Evolutionary conservation across 164 flowering plant genomes (phyloP).

Genomic region (Vitis rotundifolia): DNA sequence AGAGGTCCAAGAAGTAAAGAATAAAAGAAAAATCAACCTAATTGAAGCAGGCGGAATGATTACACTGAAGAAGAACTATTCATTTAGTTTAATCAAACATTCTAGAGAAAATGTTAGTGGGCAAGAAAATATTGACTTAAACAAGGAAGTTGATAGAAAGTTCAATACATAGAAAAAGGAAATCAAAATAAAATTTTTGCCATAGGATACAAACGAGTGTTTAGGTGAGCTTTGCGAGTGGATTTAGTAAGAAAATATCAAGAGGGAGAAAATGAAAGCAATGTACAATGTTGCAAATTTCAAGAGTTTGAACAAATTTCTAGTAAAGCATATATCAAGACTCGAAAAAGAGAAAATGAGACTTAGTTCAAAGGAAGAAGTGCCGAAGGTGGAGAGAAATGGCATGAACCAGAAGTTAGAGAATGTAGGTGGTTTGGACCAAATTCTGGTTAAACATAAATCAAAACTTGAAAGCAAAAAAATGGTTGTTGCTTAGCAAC

Average conservation of each 20-base stretch:
- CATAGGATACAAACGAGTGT: not conserved
- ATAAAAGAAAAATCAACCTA: conserved; percentile 22
- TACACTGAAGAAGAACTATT: not conserved
- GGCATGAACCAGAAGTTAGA: conserved; percentile 12
- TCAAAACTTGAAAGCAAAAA: conserved; percentile 71
- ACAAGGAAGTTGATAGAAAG: conserved; percentile 16
- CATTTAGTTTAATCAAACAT: not conserved
- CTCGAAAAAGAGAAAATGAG: conserved; percentile 59
- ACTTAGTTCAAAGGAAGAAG: conserved; percentile 25
- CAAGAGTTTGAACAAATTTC: conserved; percentile 53
- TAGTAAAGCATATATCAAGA: conserved; percentile 69
- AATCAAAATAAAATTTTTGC: no score
- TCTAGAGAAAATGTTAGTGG: not conserved
- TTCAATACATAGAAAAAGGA: no score
- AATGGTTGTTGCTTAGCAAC: conserved; percentile 36
- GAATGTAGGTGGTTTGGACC: conserved; percentile 50
- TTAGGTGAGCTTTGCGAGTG: not conserved
- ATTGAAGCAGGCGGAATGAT: not conserved
- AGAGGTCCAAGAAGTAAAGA: conserved; percentile 62
- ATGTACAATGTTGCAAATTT: no score
- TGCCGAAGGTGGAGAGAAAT: conserved; percentile 19
- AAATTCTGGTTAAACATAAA: conserved; percentile 63
- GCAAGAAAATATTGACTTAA: conserved; percentile 63
- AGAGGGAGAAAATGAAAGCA: not conserved
- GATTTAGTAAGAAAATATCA: not conserved